Percentiles rank a stretch among this genome's conserved stretches.
Conservation (phyloP, 495 filamentous ascomycete species). For the Amniculicola lignicola region DNA sequence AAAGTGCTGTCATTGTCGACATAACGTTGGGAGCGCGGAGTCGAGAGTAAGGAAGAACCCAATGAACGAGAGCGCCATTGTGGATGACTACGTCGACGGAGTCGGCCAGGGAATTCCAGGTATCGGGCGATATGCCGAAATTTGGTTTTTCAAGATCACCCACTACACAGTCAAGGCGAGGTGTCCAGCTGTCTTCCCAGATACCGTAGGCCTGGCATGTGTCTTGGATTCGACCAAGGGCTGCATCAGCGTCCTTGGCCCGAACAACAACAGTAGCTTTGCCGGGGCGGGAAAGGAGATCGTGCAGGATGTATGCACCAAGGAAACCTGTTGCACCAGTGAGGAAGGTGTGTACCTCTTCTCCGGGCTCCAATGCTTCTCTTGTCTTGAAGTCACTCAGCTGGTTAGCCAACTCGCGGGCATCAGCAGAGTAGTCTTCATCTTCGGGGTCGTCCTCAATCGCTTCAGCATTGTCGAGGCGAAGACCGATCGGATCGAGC, state of each 20-base stretch:
- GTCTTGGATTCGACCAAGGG: conserved; percentile 48
- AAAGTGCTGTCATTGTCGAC: conserved; percentile 72
- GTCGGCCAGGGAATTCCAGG: conserved; percentile 62
- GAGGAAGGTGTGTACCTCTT: conserved; percentile 64
- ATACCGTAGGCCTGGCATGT: conserved; percentile 71
- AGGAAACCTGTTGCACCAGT: conserved; percentile 93
- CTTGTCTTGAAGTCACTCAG: conserved; percentile 48
- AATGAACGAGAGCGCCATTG: conserved; percentile 86
- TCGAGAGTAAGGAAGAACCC: conserved; percentile 76
- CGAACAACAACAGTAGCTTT: conserved; percentile 80
- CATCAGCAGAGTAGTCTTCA: conserved; percentile 66
- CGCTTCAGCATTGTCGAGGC: conserved; percentile 31
- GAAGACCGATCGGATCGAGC: conserved; percentile 43
- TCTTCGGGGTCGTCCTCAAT: conserved; percentile 40
- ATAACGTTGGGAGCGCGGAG: conserved; percentile 77
- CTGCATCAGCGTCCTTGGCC: conserved; percentile 53
- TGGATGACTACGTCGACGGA: conserved; percentile 79
- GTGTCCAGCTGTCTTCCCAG: conserved; percentile 70
- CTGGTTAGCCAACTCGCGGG: conserved; percentile 52
- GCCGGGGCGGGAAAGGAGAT: conserved; percentile 60
- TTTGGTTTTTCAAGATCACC: conserved; percentile 70
- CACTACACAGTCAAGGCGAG: conserved; percentile 59
- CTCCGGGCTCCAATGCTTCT: conserved; percentile 35
- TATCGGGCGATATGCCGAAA: conserved; percentile 62
- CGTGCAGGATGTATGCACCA: conserved; percentile 74